Evolutionary conservation across 345 rosid species (phyloP).

Genomic region (Dipteronia dyeriana): DNA sequence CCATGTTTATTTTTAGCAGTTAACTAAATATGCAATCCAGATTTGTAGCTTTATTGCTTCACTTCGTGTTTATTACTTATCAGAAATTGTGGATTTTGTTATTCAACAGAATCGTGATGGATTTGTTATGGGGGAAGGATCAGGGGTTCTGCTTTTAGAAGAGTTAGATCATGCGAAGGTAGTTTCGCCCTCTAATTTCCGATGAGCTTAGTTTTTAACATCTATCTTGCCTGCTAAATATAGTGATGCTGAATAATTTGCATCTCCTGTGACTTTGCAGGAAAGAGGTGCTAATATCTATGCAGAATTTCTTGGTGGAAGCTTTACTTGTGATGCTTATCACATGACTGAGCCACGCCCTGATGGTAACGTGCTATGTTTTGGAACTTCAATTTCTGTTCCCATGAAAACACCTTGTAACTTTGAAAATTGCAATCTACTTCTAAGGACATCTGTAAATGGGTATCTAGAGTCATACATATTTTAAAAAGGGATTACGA

Average conservation of each 20-base stretch:
- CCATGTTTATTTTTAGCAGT: background rate
- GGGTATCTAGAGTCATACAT: background rate
- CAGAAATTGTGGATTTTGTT: constrained; percentile 13
- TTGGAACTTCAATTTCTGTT: background rate
- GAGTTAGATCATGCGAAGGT: constrained; percentile 99
- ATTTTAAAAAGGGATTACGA: background rate
- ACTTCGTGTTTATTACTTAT: constrained; percentile 9
- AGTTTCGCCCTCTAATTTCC: constrained; percentile 11
- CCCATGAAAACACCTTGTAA: background rate
- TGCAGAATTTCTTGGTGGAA: constrained; percentile 96
- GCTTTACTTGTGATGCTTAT: constrained; percentile 93
- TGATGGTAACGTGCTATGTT: constrained; percentile 55
- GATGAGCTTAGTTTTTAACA: background rate
- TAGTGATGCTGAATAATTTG: background rate
- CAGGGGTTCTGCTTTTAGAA: constrained; percentile 93
- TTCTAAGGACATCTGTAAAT: background rate
- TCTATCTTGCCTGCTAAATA: background rate
- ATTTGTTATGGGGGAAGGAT: constrained; percentile 98
- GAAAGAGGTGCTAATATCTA: constrained; percentile 85
- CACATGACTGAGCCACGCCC: constrained; percentile 97
- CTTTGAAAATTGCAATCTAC: constrained; percentile 6
- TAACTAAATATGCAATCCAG: background rate
- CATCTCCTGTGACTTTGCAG: constrained; percentile 37
- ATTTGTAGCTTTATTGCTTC: constrained; percentile 7
- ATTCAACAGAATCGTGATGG: constrained; percentile 85